phyloP scores from a whole-genome alignment of 345 rosid species.

The Rhodamnia rubescens region DNA sequence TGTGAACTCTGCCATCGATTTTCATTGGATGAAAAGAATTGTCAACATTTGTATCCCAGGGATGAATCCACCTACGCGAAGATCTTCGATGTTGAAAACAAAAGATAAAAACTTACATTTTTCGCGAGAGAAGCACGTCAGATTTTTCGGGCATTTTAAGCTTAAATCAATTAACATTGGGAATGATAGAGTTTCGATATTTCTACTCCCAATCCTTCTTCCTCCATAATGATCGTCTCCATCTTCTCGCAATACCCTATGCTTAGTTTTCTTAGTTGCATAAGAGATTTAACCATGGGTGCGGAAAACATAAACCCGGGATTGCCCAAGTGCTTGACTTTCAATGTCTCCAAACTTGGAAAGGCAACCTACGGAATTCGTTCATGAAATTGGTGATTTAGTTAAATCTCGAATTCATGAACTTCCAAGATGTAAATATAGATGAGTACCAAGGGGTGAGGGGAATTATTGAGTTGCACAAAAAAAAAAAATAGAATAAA shows the following conservation, averaged over 20 bases:
- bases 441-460: not conserved
- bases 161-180: not conserved
- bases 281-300: not conserved
- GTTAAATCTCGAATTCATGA: not conserved
- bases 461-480: not conserved
- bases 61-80: too few relatives aligned
- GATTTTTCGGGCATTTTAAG: rapidly evolving
- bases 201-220: not conserved
- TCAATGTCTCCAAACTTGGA: not conserved
- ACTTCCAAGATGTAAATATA: too few relatives aligned
- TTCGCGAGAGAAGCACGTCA: not conserved
- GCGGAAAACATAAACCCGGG: not conserved
- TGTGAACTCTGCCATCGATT: not conserved
- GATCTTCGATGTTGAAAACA: too few relatives aligned
- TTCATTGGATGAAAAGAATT: not conserved
- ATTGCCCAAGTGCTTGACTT: rapidly evolving
- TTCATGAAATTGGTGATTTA: rapidly evolving
- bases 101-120: not conserved
- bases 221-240: not conserved
- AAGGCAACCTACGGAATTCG: not conserved
- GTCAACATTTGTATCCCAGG: too few relatives aligned
- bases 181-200: not conserved
- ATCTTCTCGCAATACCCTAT: rapidly evolving
- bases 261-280: not conserved
- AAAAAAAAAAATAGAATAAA: too few relatives aligned